Evolutionary conservation across 345 rosid species (phyloP), one percentile per base, ranked within the genome.

Genomic region (Hibiscus tridactylites): DNA sequence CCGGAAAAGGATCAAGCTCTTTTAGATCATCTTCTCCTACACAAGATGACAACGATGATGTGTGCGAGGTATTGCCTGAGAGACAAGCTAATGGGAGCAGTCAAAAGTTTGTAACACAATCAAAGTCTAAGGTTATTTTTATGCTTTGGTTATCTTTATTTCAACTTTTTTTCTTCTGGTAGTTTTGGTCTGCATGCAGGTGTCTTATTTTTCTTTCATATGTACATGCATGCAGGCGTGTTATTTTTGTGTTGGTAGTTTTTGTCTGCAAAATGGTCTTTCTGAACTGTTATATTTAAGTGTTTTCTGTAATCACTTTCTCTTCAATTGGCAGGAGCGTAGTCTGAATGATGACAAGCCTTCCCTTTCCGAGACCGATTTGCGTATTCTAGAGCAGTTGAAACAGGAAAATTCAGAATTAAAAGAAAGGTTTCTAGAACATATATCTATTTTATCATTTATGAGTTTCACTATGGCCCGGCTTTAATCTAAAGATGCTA

Each of bases 391-490:
- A 52, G 79, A 71, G 44, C 66, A 65, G 74, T 73, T 94, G 74
- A 86, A 81, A 49, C 85, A 80, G 79, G 96, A 93, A 79, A 93
- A 85, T 65, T 72, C 42, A 29, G 81, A 71, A 68, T 81, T 91
- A n/a, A 86, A 53, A 81, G 83, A 85, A 21, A 85, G 96, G 93
- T 93, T 58, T 81, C 7, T 13, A 19, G 3, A 35, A 17, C 33
- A 11, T 21, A 21, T 56, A 54, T 35, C 10, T 64, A 47, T 31
- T 56, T 8, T 56, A 56, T 56, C 60, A 56, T 68, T 68, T 28
- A 9, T 68, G 16, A 3, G 19, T 49, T 49, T 54, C 50, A 44
- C 33, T 3, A 4, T 61, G 44, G 52, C n/a, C 73, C 2, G 42
- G 13, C 61, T 16, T 8, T 56, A 26, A 15, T 33, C 64, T 63